phyloP scores from a whole-genome alignment of 208 protist genomes.

The Acanthamoeba castellanii region DNA sequence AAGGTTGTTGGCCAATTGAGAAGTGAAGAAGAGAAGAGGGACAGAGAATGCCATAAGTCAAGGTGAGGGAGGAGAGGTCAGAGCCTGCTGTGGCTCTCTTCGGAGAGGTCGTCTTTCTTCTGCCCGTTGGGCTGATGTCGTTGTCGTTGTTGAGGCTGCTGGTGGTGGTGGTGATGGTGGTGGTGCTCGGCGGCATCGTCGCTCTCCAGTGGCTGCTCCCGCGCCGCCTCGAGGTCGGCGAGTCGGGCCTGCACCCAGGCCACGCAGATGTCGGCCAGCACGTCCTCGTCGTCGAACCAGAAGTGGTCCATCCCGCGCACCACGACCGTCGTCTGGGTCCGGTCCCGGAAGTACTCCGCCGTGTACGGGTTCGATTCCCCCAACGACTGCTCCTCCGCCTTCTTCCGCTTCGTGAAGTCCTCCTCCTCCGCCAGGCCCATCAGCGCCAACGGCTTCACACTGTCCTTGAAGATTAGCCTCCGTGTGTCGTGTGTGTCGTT shows the following conservation, averaged over 20 bases:
- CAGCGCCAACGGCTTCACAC: neutral
- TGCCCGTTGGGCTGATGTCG: neutral
- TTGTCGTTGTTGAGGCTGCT: neutral
- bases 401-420: conserved; percentile 5
- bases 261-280: conserved; percentile 31
- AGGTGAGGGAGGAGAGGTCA: neutral
- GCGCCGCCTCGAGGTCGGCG: neutral
- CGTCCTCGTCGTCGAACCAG: conserved; percentile 60
- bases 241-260: conserved; percentile 22
- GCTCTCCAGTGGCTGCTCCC: neutral
- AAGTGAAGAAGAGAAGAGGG: no score
- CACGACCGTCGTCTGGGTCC: conserved; percentile 10
- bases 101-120: neutral
- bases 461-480: neutral
- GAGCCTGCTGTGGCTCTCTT: conserved; percentile 41
- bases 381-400: neutral
- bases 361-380: neutral
- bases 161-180: neutral
- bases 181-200: neutral
- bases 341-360: neutral
- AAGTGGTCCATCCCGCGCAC: conserved; percentile 46
- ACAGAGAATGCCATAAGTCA: no score
- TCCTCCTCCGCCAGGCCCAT: conserved; percentile 32
- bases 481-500: neutral
- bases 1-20: no score